These are phyloP conservation scores for Candolleomyces eurysporus DNA, from an alignment of 768 basidiomycete species.

Conservation along the genomic window DNA sequence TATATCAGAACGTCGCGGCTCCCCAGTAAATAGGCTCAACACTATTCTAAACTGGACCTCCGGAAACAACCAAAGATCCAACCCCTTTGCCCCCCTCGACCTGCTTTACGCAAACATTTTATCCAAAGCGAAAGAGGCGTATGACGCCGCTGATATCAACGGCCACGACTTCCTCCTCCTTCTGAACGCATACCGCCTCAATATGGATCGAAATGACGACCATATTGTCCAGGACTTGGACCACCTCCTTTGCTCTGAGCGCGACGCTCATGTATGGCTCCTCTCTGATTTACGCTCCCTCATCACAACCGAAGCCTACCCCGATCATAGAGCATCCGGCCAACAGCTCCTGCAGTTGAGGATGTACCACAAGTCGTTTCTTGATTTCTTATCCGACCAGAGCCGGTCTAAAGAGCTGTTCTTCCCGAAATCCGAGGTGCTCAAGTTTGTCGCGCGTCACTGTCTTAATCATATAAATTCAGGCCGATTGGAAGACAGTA, in stretches of 20 bases:
- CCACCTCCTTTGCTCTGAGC: neutral
- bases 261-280: neutral
- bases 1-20: slow-evolving; percentile 10
- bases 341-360: neutral
- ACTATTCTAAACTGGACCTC: neutral
- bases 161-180: neutral
- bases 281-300: neutral
- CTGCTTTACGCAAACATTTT: slow-evolving; percentile 4
- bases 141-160: neutral
- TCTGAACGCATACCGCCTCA: neutral
- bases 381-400: neutral
- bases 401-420: neutral
- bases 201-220: neutral
- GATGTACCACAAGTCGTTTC: neutral
- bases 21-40: neutral
- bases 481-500: no score
- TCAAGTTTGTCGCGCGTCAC: neutral
- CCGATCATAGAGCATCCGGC: neutral
- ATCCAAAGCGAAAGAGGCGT: neutral
- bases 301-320: neutral
- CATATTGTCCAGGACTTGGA: neutral
- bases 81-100: neutral
- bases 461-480: no score
- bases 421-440: neutral
- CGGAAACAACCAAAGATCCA: neutral